Evolutionary conservation across 768 basidiomycete species (phyloP).

Genomic region (Jaapia argillacea): DNA sequence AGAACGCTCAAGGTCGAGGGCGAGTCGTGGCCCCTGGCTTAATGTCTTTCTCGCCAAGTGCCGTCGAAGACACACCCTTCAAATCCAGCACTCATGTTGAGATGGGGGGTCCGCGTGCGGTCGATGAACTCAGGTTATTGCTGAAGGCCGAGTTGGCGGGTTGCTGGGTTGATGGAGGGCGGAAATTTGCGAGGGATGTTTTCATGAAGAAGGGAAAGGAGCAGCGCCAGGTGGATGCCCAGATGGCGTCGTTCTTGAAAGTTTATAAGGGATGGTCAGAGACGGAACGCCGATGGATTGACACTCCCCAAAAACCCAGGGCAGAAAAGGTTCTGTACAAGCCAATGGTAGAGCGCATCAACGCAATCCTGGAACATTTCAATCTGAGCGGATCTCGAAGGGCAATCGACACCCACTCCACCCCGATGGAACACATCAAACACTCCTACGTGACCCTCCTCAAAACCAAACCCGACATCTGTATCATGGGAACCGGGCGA

Average conservation of each 20-base stretch:
- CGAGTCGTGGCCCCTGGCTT: no score
- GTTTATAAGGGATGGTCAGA: not conserved
- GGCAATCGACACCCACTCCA: not conserved
- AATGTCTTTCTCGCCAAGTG: no score
- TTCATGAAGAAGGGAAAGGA: not conserved
- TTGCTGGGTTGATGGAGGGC: not conserved
- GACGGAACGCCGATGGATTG: not conserved
- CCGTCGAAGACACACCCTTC: no score
- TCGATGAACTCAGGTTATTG: not conserved
- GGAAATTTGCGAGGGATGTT: not conserved
- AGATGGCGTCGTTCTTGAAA: no score
- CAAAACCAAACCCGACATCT: not conserved
- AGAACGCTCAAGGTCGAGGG: no score
- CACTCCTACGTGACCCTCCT: not conserved
- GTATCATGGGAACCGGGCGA: not conserved
- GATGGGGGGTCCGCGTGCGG: no score
- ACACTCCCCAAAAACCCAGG: not conserved
- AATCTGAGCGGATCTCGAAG: not conserved
- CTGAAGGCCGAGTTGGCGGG: not conserved
- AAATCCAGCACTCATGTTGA: no score
- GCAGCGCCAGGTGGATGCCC: no score
- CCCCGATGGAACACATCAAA: not conserved
- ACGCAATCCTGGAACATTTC: not conserved
- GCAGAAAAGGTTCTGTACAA: not conserved
- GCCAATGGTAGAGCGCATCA: not conserved